Evolutionary conservation across 306 rosid species (phyloP).

Genomic region (Acmispon strigosus): DNA sequence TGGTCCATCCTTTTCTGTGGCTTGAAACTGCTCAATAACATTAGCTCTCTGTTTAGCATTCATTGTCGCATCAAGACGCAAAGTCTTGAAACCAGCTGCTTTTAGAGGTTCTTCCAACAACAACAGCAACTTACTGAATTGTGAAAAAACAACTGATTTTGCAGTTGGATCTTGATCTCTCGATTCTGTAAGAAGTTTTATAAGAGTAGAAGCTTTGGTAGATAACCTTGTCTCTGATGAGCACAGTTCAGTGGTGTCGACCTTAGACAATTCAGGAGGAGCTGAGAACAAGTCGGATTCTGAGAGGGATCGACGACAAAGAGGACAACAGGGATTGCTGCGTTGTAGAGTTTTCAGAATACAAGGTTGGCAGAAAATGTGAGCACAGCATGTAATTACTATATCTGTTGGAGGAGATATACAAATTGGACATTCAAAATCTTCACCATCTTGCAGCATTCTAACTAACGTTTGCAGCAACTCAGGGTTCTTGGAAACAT

Average conservation of each 20-base stretch:
- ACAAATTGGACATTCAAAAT: slow-evolving; percentile 86
- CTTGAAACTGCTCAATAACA: slow-evolving; percentile 56
- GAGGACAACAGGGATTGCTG: slow-evolving; percentile 56
- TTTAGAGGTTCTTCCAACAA: slow-evolving; percentile 53
- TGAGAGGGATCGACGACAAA: slow-evolving; percentile 55
- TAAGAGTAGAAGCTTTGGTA: slow-evolving; percentile 50
- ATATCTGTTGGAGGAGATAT: slow-evolving; percentile 48
- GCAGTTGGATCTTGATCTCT: slow-evolving; percentile 40
- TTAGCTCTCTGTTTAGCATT: slow-evolving; percentile 53
- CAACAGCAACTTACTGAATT: slow-evolving; percentile 59
- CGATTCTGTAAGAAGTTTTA: slow-evolving; percentile 54
- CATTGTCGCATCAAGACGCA: slow-evolving; percentile 72
- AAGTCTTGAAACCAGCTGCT: slow-evolving; percentile 64
- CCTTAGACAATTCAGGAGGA: slow-evolving; percentile 38
- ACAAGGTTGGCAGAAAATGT: slow-evolving; percentile 65
- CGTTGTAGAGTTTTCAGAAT: slow-evolving; percentile 48
- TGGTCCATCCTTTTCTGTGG: slow-evolving; percentile 18
- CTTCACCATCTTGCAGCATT: slow-evolving; percentile 72
- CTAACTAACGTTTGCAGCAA: slow-evolving; percentile 56
- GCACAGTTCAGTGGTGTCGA: slow-evolving; percentile 19
- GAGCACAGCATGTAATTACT: slow-evolving; percentile 72
- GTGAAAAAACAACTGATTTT: slow-evolving; percentile 81
- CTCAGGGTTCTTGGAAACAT: slow-evolving; percentile 67
- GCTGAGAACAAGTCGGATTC: slow-evolving; percentile 66
- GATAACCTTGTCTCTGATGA: slow-evolving; percentile 27